Percentiles rank a stretch among this genome's conserved stretches.
phyloP scores from a whole-genome alignment of 2,329 filamentous ascomycete species.

The Aureobasidium sp. region DNA sequence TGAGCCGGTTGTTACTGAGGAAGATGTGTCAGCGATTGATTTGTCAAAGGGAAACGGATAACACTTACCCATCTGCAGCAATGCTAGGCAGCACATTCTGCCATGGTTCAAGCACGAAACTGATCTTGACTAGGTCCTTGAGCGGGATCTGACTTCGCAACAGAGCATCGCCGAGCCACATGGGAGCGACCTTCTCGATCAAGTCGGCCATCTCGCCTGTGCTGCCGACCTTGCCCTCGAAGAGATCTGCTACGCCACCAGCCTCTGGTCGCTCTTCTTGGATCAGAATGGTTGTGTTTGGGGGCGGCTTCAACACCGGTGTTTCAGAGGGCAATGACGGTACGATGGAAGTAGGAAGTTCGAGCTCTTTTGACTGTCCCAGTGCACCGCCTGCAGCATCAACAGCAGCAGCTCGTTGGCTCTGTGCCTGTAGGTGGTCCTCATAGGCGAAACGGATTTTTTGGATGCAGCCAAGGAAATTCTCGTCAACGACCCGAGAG shows the following conservation, averaged over 20 bases:
- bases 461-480: constrained; percentile 64
- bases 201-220: constrained; percentile 71
- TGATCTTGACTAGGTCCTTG: constrained; percentile 96
- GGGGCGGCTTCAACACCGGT: constrained; percentile 65
- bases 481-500: constrained; percentile 69
- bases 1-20: constrained; percentile 72
- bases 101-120: constrained; percentile 81
- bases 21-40: background rate
- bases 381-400: constrained; percentile 28
- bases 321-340: constrained; percentile 68
- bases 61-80: constrained; percentile 59
- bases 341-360: constrained; percentile 56
- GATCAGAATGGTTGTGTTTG: constrained; percentile 56
- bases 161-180: constrained; percentile 87
- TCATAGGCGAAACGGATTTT: constrained; percentile 68
- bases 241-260: constrained; percentile 71
- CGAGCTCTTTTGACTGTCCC: constrained; percentile 20
- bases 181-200: constrained; percentile 78
- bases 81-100: constrained; percentile 61
- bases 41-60: constrained; percentile 21
- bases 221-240: constrained; percentile 76
- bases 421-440: constrained; percentile 51
- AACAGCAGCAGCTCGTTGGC: constrained; percentile 25
- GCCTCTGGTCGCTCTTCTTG: constrained; percentile 58
- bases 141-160: constrained; percentile 70